phyloP scores from a whole-genome alignment of 2,329 filamentous ascomycete species.

The Calonectria henricotiae region DNA sequence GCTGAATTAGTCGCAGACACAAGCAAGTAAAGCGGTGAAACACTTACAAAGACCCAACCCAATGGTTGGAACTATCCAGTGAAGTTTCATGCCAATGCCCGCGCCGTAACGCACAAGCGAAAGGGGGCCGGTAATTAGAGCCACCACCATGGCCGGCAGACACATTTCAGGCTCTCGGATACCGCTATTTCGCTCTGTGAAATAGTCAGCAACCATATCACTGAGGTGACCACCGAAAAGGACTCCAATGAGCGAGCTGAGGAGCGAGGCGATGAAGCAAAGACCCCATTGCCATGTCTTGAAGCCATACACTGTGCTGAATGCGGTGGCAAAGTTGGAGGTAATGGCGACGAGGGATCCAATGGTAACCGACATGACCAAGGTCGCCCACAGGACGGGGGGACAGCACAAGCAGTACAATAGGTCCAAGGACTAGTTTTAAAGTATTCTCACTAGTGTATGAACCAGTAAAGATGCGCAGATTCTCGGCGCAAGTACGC shows the following conservation, averaged over 20 bases:
- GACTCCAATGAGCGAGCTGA: constrained; percentile 61
- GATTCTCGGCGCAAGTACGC: constrained; percentile 33
- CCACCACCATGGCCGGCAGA: constrained; percentile 60
- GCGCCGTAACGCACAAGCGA: constrained; percentile 40
- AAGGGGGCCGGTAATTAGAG: constrained; percentile 35
- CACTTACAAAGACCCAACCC: constrained; percentile 60
- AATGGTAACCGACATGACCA: constrained; percentile 69
- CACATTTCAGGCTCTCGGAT: constrained; percentile 61
- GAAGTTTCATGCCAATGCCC: constrained; percentile 41
- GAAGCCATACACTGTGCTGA: constrained; percentile 61
- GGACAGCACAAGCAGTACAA: constrained; percentile 67
- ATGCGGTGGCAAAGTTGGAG: constrained; percentile 65
- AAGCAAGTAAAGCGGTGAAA: no score
- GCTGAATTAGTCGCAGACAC: constrained; percentile 53
- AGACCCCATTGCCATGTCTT: constrained; percentile 64
- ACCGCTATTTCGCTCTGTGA: constrained; percentile 57
- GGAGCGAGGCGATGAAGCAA: constrained; percentile 64
- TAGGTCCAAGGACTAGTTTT: constrained; percentile 64
- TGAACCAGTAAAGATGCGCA: constrained; percentile 38
- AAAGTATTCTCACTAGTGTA: constrained; percentile 43
- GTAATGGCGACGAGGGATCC: constrained; percentile 69
- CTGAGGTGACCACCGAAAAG: constrained; percentile 57
- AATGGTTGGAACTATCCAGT: constrained; percentile 46
- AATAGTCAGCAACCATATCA: constrained; percentile 57
- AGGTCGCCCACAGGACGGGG: constrained; percentile 68